Evolutionary conservation across 768 basidiomycete genomes (phyloP).

Genomic region (Termitomyces sp.): DNA sequence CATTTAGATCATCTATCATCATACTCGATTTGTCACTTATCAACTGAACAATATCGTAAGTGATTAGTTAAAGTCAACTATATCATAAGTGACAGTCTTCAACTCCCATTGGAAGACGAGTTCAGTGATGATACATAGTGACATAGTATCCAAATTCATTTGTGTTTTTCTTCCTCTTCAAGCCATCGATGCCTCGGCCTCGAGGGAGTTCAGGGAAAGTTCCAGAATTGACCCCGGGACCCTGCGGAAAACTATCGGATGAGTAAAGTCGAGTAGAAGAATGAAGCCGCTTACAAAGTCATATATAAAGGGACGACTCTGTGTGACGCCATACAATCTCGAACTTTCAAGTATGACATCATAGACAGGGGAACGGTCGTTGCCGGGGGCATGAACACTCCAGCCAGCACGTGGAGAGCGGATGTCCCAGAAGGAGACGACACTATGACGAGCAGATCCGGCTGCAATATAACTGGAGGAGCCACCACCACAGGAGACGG

Average conservation of each 20-base stretch:
- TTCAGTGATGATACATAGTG: constrained; percentile 32
- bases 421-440: constrained; percentile 81
- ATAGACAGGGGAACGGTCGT: constrained; percentile 77
- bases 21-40: constrained; percentile 2
- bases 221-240: constrained; percentile 47
- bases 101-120: constrained; percentile 2
- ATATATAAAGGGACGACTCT: constrained; percentile 70
- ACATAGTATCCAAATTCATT: constrained; percentile 44
- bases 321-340: constrained; percentile 72
- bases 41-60: background rate
- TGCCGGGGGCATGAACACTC: constrained; percentile 77
- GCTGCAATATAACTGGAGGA: constrained; percentile 61
- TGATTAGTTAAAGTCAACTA: too few relatives aligned
- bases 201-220: constrained; percentile 40
- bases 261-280: background rate
- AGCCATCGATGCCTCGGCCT: constrained; percentile 21
- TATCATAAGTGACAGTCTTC: background rate
- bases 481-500: constrained; percentile 71
- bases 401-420: constrained; percentile 57
- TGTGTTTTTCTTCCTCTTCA: constrained; percentile 25
- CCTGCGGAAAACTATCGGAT: constrained; percentile 24
- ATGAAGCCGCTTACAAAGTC: constrained; percentile 50
- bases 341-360: constrained; percentile 69
- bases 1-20: constrained; percentile 13
- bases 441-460: constrained; percentile 70